phyloP scores from a whole-genome alignment of 441 rosid genomes.

The Populus hybrid region DNA sequence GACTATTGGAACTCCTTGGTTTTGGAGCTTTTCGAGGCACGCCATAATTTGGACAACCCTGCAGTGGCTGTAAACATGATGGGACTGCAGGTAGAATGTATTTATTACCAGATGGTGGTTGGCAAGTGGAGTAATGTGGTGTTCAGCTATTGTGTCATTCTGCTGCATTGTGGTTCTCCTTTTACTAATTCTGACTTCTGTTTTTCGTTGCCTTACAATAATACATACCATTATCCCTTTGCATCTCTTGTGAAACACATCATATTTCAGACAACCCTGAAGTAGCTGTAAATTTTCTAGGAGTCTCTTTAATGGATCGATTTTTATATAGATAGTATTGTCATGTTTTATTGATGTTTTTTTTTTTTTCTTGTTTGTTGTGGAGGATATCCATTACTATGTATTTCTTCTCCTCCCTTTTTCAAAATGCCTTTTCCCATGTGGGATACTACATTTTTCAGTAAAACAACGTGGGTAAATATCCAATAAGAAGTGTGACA shows the following conservation, averaged over 20 bases:
- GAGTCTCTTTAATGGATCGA: background rate
- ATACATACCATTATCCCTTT: background rate
- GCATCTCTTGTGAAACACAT: background rate
- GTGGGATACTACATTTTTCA: background rate
- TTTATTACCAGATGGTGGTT: background rate
- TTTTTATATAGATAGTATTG: background rate
- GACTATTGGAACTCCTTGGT: conserved; percentile 98
- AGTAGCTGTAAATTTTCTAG: background rate
- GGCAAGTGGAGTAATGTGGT: conserved; percentile 1
- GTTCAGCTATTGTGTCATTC: background rate
- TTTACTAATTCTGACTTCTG: background rate
- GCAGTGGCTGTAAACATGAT: conserved; percentile 70
- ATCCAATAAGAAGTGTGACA: background rate
- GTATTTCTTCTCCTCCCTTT: background rate
- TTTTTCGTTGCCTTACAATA: background rate
- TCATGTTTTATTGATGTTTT: background rate
- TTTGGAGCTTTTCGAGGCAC: conserved; percentile 86
- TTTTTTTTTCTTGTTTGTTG: background rate
- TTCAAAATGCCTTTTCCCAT: background rate
- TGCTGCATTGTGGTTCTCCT: background rate
- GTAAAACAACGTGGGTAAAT: background rate
- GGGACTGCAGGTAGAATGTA: conserved; percentile 78
- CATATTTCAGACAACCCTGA: background rate
- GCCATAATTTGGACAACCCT: conserved; percentile 83
- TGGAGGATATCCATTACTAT: background rate